Evolutionary conservation across 345 rosid species (phyloP).

Genomic region (Noccaea bulbosa): DNA sequence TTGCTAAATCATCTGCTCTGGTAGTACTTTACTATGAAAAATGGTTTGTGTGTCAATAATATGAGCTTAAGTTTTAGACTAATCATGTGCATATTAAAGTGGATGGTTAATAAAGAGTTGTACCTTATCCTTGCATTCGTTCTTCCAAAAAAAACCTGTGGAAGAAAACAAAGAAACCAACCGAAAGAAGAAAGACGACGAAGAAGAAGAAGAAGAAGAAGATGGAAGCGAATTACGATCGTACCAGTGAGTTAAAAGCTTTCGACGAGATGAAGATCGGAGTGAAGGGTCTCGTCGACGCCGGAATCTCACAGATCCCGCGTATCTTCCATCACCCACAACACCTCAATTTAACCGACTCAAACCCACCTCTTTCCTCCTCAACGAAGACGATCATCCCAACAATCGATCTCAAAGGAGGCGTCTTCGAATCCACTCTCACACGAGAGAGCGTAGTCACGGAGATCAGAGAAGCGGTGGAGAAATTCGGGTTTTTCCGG

Average conservation of each 20-base stretch:
- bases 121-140: no score
- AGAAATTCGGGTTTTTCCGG: constrained; percentile 38
- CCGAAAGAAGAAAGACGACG: background rate
- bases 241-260: constrained; percentile 33
- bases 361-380: constrained; percentile 9
- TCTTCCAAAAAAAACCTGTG: no score
- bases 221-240: constrained; percentile 33
- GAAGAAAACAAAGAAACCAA: no score
- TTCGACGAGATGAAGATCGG: constrained; percentile 44
- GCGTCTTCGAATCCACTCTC: constrained; percentile 2
- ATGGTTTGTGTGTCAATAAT: background rate
- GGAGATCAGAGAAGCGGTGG: constrained; percentile 31
- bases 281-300: constrained; percentile 46
- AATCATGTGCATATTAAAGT: constrained; percentile 6
- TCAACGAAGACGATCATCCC: constrained; percentile 24
- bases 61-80: background rate
- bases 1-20: no score
- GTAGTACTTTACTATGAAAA: background rate
- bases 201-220: background rate
- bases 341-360: background rate
- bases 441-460: background rate
- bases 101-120: no score
- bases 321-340: constrained; percentile 38
- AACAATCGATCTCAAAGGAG: constrained; percentile 35
- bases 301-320: constrained; percentile 35